These are phyloP conservation scores for Irpex rosettiformis DNA, from an alignment of 1,284 basidiomycete species.

Conservation along the genomic window DNA sequence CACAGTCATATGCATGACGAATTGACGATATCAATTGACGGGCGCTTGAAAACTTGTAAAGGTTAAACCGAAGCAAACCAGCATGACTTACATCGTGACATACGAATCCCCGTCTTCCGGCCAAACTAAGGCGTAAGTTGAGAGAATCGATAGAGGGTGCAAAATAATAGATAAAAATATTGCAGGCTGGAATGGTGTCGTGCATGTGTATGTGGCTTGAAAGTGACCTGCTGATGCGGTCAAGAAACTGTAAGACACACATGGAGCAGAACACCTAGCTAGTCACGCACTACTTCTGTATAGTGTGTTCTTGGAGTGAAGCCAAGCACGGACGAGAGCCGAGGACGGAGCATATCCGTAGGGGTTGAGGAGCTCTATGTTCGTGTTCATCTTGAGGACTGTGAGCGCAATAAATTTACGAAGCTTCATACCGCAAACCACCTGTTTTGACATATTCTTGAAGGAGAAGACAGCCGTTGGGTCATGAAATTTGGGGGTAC, in stretches of 20 bases:
- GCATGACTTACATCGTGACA: too few species aligned
- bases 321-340: background rate
- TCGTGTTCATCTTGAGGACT: background rate
- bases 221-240: background rate
- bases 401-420: background rate
- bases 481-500: too few species aligned
- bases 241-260: background rate
- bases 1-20: background rate
- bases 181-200: background rate
- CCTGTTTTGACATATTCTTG: background rate
- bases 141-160: too few species aligned
- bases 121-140: too few species aligned
- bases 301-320: background rate
- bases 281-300: background rate
- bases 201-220: background rate
- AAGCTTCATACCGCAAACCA: background rate
- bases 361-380: background rate
- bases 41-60: background rate
- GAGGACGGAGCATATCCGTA: conserved; percentile 1
- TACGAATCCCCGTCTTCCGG: too few species aligned
- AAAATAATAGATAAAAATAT: too few species aligned
- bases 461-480: too few species aligned
- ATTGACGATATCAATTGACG: background rate
- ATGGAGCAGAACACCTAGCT: background rate
- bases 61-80: too few species aligned